Base-by-base conservation (phyloP, 78 protist species). In the Creolimax fragrantissima region DNA sequence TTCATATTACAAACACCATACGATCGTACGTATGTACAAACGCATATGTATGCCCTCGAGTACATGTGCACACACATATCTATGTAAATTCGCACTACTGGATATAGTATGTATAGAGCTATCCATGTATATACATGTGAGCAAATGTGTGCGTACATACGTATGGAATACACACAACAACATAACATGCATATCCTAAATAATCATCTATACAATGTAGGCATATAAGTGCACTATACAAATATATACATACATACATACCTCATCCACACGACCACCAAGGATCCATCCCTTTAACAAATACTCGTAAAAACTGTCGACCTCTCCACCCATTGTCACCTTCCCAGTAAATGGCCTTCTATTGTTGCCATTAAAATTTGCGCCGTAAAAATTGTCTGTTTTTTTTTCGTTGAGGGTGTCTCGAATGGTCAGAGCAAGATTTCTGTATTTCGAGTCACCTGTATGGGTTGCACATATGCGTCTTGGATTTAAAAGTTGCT, bases 271-370 rank as follows among this genome's bases (percentile, higher is more conserved):
- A 37, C 35, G 3, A 11, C 93, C 93, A 5, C 90, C 3, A 44
- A 41, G 44, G 39, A 84, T 5, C 91, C 93, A 91, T 5, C 4
- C 58, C 92, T 96, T 96, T 45, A 96, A 74, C 24, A 95, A 92
- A 74, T 95, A 96, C 92, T 97, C 99, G 93, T 96, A 97, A 90
- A 74, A 93, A 3, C 97, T 95, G 90, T 97, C 99, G 45, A 95
- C 97, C 90, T 37, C 37, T 32, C 44, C 90, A 7, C 90, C 90
- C 32, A 86, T 32, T 6, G 86, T 35, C 41, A 24, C 7, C 86
- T 83, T 83, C 5, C 86, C 86, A 35, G 7, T 24, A 11, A 83
- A 83, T 36, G 7, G 86, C 86, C 5, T 58, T 24, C 24, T 58
- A 58, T 17, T 11, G 6, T 41, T 41, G 86, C 7, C 86, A 41